Evolutionary conservation across 2,329 filamentous ascomycete genomes (phyloP).

Genomic region (Blastomyces percursus): DNA sequence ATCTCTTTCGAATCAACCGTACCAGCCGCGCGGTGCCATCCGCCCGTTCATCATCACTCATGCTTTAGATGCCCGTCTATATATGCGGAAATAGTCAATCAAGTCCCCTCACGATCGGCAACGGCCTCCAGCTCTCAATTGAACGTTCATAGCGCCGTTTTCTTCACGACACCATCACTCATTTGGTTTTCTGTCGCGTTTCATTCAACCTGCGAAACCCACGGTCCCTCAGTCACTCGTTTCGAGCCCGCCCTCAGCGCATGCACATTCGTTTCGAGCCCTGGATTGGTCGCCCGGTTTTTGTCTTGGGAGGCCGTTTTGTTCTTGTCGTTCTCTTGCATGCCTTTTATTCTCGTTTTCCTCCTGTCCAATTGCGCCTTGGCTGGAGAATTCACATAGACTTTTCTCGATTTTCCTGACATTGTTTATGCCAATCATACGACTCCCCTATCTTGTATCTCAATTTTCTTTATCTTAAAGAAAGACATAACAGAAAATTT

Average conservation of each 20-base stretch:
- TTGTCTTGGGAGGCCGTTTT: constrained; percentile 2
- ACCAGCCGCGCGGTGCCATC: neutral
- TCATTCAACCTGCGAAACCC: neutral
- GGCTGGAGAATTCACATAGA: neutral
- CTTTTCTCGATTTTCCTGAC: neutral
- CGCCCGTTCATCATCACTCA: neutral
- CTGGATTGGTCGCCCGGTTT: neutral
- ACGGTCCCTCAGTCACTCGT: neutral
- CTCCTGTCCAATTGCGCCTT: neutral
- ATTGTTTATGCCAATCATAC: constrained; percentile 3
- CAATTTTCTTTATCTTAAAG: neutral
- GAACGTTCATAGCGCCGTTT: neutral
- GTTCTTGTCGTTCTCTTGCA: neutral
- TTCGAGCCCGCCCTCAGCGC: neutral
- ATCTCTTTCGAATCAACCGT: neutral
- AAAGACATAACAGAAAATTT: neutral
- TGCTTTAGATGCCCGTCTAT: neutral
- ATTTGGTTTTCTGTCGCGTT: neutral
- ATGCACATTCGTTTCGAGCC: neutral
- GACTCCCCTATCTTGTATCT: neutral
- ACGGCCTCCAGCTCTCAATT: neutral
- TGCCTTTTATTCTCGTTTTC: neutral
- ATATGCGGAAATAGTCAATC: neutral
- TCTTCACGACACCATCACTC: neutral
- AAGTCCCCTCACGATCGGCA: constrained; percentile 2